These are phyloP conservation scores for Leishmania aethiopica DNA, from an alignment of 208 protist species.

Conservation along the genomic window DNA sequence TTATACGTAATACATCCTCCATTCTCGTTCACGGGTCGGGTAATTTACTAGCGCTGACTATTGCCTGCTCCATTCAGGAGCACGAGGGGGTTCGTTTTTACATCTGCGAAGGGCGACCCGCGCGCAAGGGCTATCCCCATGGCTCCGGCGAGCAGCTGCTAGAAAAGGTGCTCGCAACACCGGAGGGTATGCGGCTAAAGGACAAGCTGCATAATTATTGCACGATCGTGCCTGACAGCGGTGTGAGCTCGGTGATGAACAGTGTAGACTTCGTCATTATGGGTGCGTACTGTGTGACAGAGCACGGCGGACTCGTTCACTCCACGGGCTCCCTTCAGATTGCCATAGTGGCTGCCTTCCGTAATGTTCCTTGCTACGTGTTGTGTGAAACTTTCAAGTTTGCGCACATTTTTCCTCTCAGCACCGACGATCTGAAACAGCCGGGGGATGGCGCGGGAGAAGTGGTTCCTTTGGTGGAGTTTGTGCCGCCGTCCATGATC, in stretches of 20 bases:
- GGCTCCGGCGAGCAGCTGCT: conserved; percentile 62
- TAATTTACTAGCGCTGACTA: conserved; percentile 67
- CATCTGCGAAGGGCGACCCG: conserved; percentile 77
- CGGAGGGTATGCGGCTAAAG: conserved; percentile 61
- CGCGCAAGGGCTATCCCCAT: conserved; percentile 45
- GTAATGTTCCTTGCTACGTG: conserved; percentile 98
- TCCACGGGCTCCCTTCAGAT: conserved; percentile 98
- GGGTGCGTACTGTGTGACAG: conserved; percentile 98
- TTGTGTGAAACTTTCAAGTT: conserved; percentile 99
- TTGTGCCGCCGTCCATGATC: conserved; percentile 88
- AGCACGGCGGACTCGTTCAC: conserved; percentile 99
- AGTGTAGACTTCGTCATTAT: conserved; percentile 97
- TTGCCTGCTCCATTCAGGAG: conserved; percentile 81
- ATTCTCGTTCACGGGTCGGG: conserved; percentile 89
- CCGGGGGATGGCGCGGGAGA: conserved; percentile 42
- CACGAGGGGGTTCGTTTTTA: conserved; percentile 86
- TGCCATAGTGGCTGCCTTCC: conserved; percentile 94
- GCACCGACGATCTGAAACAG: conserved; percentile 92
- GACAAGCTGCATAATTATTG: conserved; percentile 67
- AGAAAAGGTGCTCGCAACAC: conserved; percentile 52
- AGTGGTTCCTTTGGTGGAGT: conserved; percentile 83
- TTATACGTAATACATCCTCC: conserved; percentile 72
- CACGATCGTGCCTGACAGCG: conserved; percentile 90
- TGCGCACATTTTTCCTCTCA: conserved; percentile 96
- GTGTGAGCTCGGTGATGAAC: conserved; percentile 83